Base-by-base conservation (phyloP, 208 protist species). In the Acanthamoeba triangularis region DNA sequence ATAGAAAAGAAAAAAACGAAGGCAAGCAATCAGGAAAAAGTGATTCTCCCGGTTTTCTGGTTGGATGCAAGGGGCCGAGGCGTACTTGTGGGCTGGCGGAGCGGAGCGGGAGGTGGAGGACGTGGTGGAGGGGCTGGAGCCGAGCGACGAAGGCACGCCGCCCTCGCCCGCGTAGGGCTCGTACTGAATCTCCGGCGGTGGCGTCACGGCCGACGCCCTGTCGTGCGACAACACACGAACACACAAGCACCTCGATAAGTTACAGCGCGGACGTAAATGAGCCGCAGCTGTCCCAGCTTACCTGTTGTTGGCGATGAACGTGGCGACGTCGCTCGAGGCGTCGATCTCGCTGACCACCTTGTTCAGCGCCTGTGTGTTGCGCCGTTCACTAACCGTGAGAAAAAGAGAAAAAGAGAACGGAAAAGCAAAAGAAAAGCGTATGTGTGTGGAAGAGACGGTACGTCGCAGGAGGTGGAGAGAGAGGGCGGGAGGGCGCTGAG, bases 181-280 rank as follows among this genome's bases (percentile, higher is more conserved):
- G 30, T 90, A 90, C 33, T 90, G 47, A 37, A 90, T 90, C 33
- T 52, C 82, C 47, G 82, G 82, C 82, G 82, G 82, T 44, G 82
- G 82, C 33, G 82, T 90, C 16, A 90, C 82, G 37, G 28, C 82
- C 82, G 30, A 65, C 30, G 82, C 59, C 59, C 59, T 65, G 16
- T n/a, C 49, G 49, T 20, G 13, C 1, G 49, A 54, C 13, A 54
- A 61, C 54, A 61, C 54, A 61, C 11, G 5, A n/a, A n/a, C n/a
- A n/a, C n/a, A n/a, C n/a, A n/a, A n/a, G n/a, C 54, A 61, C 11
- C 16, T 25, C 54, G 16, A 6, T 23, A 13, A 61, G 16, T 13
- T 61, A 41, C 54, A 6, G 54, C 54, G 20, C 54, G n/a, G n/a
- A n/a, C n/a, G n/a, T 18, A 1, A 18, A 54, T 11, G 49, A 20